These are phyloP conservation scores for Linnemannia exigua DNA, from an alignment of 192 early-diverging fungal genomes.

Conservation along the genomic window DNA sequence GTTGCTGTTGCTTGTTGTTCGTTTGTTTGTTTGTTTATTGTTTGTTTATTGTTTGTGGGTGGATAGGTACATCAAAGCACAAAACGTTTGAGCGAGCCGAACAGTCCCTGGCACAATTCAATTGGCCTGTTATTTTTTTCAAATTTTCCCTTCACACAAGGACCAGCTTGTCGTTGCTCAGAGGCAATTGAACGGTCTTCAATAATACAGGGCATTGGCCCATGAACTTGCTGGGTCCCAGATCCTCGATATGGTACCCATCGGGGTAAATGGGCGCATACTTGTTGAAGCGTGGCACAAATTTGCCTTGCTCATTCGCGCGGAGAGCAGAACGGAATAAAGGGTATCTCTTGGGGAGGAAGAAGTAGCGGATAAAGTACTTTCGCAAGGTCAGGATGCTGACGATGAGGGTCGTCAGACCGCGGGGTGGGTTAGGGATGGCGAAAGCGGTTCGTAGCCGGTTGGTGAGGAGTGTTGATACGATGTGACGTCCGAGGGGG, in stretches of 20 bases:
- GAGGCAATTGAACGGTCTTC: too few relatives aligned
- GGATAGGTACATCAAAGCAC: not conserved
- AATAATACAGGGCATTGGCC: conserved; percentile 29
- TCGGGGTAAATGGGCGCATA: conserved; percentile 44
- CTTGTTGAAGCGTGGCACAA: conserved; percentile 38
- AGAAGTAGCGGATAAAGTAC: conserved; percentile 43
- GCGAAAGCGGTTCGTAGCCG: conserved; percentile 27
- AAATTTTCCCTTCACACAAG: too few relatives aligned
- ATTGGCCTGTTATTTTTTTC: too few relatives aligned
- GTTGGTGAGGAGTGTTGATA: conserved; percentile 45
- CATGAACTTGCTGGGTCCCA: conserved; percentile 48
- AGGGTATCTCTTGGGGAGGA: conserved; percentile 27
- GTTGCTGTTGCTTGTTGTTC: not conserved
- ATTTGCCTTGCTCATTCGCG: conserved; percentile 31
- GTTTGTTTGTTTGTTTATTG: not conserved
- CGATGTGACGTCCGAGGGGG: conserved; percentile 27
- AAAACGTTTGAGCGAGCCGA: not conserved
- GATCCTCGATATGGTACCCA: conserved; percentile 46
- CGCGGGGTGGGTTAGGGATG: conserved; percentile 11
- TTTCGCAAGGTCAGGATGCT: conserved; percentile 9
- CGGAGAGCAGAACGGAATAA: conserved; percentile 33
- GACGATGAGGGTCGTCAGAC: not conserved
- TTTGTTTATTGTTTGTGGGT: not conserved
- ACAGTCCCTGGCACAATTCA: too few relatives aligned
- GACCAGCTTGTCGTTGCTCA: too few relatives aligned